These are phyloP conservation scores for Botrytis tulipae DNA, from an alignment of 2,329 filamentous ascomycete genomes.

Conservation along the genomic window DNA sequence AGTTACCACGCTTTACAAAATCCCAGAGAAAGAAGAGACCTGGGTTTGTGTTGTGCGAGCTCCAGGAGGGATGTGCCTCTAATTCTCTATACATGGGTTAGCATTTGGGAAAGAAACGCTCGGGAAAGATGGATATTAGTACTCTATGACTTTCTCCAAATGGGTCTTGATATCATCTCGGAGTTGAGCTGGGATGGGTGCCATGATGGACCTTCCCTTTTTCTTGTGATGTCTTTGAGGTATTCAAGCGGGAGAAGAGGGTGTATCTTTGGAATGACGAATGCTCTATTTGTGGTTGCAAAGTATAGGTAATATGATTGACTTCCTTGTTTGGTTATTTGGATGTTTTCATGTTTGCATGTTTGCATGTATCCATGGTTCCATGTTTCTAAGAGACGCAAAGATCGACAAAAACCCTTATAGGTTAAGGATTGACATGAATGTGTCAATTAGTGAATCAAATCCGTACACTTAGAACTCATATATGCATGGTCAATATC, in stretches of 20 bases:
- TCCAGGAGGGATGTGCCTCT: conserved; percentile 27
- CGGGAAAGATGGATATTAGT: background rate
- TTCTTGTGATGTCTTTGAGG: background rate
- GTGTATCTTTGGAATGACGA: background rate
- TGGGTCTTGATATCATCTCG: conserved; percentile 14
- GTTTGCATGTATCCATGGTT: background rate
- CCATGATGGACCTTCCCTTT: background rate
- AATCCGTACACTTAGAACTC: background rate
- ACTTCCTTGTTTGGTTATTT: background rate
- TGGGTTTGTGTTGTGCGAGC: conserved; percentile 27
- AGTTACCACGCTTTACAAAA: conserved; percentile 44
- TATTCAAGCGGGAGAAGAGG: background rate
- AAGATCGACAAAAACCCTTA: background rate
- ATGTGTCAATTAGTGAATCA: background rate
- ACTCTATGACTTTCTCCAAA: conserved; percentile 7
- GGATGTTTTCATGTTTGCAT: background rate
- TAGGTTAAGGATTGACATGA: no score
- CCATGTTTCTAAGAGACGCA: background rate
- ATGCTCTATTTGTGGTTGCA: background rate
- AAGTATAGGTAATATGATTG: background rate
- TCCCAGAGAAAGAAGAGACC: conserved; percentile 44
- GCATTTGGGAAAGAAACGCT: background rate
- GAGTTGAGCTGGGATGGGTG: conserved; percentile 8
- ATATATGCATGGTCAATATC: background rate
- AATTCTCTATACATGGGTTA: conserved; percentile 24